A percentile compares a stretch with the other conserved stretches of the same genome.
Conservation (phyloP, 129 eudicot genomes). For the Helichrysum umbraculigerum region DNA sequence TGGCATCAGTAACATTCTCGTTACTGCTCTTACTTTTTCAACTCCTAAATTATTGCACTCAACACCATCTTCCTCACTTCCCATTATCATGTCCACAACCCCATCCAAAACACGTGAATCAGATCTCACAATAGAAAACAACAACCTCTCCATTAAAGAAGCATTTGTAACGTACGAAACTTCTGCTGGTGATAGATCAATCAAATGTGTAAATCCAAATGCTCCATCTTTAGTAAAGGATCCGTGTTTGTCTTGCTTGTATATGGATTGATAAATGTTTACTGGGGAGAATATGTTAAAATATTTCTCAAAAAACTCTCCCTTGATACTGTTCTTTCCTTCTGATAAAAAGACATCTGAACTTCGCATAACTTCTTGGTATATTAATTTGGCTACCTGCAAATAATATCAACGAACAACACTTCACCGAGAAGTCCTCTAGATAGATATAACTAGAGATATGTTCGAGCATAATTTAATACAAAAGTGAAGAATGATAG, state of each 20-base stretch:
- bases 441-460: background rate
- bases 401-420: conserved; percentile 11
- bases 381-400: conserved; percentile 83
- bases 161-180: conserved; percentile 61
- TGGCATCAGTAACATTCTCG: conserved; percentile 80
- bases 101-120: conserved; percentile 49
- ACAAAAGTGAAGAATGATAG: background rate
- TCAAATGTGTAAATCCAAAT: conserved; percentile 77
- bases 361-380: conserved; percentile 53
- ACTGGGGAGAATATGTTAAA: conserved; percentile 76
- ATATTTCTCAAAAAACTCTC: conserved; percentile 51
- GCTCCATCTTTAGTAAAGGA: conserved; percentile 44
- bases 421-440: background rate
- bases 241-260: conserved; percentile 33
- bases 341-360: conserved; percentile 41
- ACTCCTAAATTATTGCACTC: conserved; percentile 43
- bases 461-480: background rate
- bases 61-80: conserved; percentile 42
- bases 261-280: conserved; percentile 58
- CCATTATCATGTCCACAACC: conserved; percentile 54
- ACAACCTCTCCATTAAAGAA: conserved; percentile 75
- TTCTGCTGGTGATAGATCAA: conserved; percentile 85
- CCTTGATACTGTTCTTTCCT: conserved; percentile 40
- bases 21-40: conserved; percentile 79
- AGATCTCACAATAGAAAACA: conserved; percentile 59